Conservation (phyloP, 176 grass and related monocot genomes). For the Lolium perenne region DNA sequence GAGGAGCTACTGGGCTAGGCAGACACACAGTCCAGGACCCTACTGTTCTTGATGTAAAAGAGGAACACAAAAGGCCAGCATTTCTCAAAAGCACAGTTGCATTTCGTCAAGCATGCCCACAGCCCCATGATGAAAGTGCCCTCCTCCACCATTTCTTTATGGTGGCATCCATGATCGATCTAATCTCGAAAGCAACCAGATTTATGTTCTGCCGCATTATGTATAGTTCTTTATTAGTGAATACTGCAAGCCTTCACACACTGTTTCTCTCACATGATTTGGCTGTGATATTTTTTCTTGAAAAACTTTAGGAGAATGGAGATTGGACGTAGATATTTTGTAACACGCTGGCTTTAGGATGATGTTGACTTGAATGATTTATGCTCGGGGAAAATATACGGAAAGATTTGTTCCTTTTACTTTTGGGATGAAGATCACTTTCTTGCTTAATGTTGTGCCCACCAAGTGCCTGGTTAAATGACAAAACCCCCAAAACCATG, state of each 20-base stretch:
- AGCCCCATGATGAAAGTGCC: conserved; percentile 32
- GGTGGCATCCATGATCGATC: conserved; percentile 6
- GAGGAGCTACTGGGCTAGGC: conserved; percentile 25
- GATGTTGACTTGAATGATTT: conserved; percentile 27
- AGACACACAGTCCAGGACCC: neutral
- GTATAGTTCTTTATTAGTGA: neutral
- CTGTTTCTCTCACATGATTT: neutral
- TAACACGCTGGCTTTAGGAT: conserved; percentile 5
- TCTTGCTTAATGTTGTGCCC: conserved; percentile 20
- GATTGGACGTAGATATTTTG: conserved; percentile 25
- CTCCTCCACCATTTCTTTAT: neutral
- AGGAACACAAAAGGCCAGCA: neutral
- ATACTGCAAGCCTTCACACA: neutral
- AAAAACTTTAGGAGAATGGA: conserved; percentile 29
- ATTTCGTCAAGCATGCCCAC: conserved; percentile 12
- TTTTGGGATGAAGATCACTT: conserved; percentile 4
- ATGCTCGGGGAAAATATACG: conserved; percentile 1
- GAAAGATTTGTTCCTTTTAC: conserved; percentile 5
- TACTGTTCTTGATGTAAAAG: conserved; percentile 20
- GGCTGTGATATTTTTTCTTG: neutral
- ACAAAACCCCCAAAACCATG: neutral
- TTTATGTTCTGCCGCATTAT: neutral
- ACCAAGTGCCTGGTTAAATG: conserved; percentile 39
- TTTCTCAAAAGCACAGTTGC: conserved; percentile 40
- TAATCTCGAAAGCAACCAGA: neutral